phyloP scores from a whole-genome alignment of 768 basidiomycete species.

The Podaxis sp. region DNA sequence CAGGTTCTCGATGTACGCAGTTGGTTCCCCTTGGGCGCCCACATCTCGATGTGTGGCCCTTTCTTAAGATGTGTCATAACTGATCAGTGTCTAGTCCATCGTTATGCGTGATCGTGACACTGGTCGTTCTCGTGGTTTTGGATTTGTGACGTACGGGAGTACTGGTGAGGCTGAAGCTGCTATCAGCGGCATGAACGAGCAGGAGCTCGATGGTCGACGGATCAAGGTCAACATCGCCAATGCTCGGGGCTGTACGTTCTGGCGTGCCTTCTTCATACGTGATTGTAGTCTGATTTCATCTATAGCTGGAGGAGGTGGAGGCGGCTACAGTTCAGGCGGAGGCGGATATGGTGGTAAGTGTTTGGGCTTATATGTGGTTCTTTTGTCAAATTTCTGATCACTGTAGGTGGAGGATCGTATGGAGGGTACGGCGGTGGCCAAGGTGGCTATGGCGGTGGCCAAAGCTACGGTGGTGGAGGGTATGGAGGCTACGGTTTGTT shows the following conservation, averaged over 20 bases:
- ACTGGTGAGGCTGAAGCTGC: conserved; percentile 72
- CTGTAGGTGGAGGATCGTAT: conserved; percentile 13
- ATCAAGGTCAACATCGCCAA: conserved; percentile 89
- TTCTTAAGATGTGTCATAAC: background rate
- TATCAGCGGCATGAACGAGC: conserved; percentile 77
- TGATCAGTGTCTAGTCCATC: conserved; percentile 64
- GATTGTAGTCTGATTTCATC: conserved; percentile 14
- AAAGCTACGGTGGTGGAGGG: conserved; percentile 25
- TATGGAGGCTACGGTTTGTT: conserved; percentile 16
- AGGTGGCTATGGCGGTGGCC: conserved; percentile 24
- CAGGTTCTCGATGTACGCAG: conserved; percentile 87
- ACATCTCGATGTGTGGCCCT: conserved; percentile 1
- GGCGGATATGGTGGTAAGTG: conserved; percentile 19
- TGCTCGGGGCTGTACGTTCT: conserved; percentile 39
- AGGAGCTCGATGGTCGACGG: conserved; percentile 89
- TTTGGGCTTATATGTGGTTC: background rate
- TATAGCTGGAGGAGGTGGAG: conserved; percentile 19
- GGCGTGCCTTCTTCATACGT: conserved; percentile 7
- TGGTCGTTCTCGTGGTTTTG: conserved; percentile 94
- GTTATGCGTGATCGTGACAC: conserved; percentile 99
- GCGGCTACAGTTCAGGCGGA: conserved; percentile 25
- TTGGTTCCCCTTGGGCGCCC: background rate
- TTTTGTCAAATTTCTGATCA: background rate
- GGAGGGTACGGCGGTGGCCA: conserved; percentile 21
- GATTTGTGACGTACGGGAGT: conserved; percentile 81